Percentiles rank a stretch among this genome's conserved stretches.
These are phyloP conservation scores for Neurospora sp. DNA, from an alignment of 495 filamentous ascomycete species.

Conservation along the genomic window DNA sequence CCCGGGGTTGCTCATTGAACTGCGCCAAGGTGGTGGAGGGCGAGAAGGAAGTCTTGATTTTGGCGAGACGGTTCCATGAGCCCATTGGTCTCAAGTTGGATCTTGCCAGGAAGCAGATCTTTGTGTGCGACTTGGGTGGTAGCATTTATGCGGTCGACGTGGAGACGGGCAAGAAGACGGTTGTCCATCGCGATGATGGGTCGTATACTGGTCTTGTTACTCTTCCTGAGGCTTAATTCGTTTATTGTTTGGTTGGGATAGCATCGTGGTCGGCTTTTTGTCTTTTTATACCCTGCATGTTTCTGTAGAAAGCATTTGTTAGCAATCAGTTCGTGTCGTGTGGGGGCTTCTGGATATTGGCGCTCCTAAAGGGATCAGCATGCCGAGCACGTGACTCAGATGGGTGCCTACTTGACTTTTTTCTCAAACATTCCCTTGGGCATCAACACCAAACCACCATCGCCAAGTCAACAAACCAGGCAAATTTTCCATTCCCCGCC, in stretches of 20 bases:
- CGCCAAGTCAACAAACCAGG: no score
- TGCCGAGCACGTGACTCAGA: no score
- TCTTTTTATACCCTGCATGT: background rate
- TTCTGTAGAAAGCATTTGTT: background rate
- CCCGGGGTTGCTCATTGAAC: constrained; percentile 38
- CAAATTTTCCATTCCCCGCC: no score
- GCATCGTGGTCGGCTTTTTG: background rate
- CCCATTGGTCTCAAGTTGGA: constrained; percentile 38
- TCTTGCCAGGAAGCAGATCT: constrained; percentile 22
- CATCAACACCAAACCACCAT: no score
- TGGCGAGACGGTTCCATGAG: constrained; percentile 36
- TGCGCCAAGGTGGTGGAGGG: background rate
- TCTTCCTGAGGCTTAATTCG: background rate
- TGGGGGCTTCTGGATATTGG: no score
- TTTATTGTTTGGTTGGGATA: background rate
- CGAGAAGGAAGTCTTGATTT: constrained; percentile 2
- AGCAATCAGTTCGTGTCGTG: background rate
- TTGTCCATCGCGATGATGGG: constrained; percentile 1
- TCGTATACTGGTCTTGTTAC: constrained; percentile 3
- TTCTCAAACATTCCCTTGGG: no score
- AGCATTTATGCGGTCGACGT: constrained; percentile 30
- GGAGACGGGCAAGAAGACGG: constrained; percentile 25
- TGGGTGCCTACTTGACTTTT: no score
- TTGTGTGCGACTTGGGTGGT: constrained; percentile 34
- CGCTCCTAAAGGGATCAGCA: no score